Evolutionary conservation across 345 rosid genomes (phyloP).

Genomic region (Rhodomyrtus tomentosa): DNA sequence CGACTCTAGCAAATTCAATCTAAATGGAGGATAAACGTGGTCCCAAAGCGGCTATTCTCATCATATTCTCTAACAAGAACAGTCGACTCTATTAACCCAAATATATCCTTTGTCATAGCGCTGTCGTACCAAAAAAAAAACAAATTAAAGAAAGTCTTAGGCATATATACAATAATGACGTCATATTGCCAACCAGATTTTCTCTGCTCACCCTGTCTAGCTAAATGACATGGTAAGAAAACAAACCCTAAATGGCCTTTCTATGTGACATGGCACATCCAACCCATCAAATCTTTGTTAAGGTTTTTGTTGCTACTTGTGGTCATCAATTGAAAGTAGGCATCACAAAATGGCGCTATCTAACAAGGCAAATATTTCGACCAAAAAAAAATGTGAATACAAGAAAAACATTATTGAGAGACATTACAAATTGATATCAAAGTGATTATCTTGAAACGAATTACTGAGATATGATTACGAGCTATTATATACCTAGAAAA

Average conservation of each 20-base stretch:
- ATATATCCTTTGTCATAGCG: neutral
- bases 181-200: neutral
- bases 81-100: neutral
- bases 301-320: neutral
- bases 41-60: neutral
- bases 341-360: neutral
- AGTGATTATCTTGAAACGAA: neutral
- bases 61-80: neutral
- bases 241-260: neutral
- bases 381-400: too few species aligned
- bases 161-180: neutral
- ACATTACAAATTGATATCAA: neutral
- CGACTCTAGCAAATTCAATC: neutral
- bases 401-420: too few species aligned
- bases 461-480: neutral
- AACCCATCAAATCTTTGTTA: neutral
- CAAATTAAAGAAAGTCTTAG: neutral
- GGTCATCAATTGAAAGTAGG: neutral
- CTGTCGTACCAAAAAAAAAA: neutral
- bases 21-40: neutral
- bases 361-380: neutral
- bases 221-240: neutral
- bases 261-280: too few species aligned
- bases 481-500: too few species aligned
- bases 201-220: neutral